Evolutionary conservation across 352 stramenopile species (phyloP).

Genomic region (Globisporangium sylvaticum): DNA sequence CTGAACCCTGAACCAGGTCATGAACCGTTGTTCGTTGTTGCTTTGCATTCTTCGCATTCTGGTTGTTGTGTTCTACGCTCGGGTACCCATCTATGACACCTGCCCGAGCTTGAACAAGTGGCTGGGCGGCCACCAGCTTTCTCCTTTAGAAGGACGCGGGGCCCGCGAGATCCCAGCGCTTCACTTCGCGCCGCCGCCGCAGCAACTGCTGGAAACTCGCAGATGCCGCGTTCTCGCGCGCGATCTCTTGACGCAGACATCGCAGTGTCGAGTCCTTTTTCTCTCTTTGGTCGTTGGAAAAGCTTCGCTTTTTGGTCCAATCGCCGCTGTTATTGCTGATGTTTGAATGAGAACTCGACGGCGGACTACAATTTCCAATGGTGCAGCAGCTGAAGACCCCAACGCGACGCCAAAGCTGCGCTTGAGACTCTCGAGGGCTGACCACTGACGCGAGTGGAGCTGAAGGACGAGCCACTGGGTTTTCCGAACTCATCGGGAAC

Average conservation of each 20-base stretch:
- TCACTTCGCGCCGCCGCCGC: constrained; percentile 40
- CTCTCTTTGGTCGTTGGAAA: not conserved
- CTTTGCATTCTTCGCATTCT: too few species aligned
- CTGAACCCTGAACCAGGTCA: not conserved
- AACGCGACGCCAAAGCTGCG: constrained; percentile 28
- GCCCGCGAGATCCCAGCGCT: constrained; percentile 25
- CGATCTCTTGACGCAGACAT: constrained; percentile 47
- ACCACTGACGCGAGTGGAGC: constrained; percentile 6
- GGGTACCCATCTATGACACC: too few species aligned
- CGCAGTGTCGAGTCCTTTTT: constrained; percentile 19
- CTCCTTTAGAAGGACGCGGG: not conserved
- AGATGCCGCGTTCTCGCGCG: constrained; percentile 41
- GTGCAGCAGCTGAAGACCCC: not conserved
- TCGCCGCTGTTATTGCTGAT: not conserved
- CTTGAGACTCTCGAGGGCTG: constrained; percentile 29
- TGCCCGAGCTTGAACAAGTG: too few species aligned
- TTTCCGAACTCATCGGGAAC: not conserved
- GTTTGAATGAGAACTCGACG: not conserved
- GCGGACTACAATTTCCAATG: not conserved
- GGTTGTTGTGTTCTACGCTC: too few species aligned
- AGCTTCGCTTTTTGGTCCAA: not conserved
- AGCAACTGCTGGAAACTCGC: constrained; percentile 61
- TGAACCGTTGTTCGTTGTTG: too few species aligned
- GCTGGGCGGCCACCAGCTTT: too few species aligned
- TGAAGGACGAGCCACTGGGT: not conserved